phyloP scores from a whole-genome alignment of 106 monocot genomes.

The Allium sativum region DNA sequence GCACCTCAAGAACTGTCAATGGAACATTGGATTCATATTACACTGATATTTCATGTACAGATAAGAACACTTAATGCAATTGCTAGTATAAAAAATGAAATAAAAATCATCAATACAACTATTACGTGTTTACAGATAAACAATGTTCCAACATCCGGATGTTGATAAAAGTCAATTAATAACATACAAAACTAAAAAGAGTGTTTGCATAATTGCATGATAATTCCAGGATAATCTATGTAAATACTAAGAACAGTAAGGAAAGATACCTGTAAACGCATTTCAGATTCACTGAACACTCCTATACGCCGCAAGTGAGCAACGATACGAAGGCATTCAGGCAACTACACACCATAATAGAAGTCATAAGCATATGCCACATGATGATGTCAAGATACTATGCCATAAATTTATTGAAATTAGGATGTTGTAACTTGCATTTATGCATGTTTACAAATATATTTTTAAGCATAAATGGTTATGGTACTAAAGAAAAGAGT shows the following conservation, averaged over 20 bases:
- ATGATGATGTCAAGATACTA: background rate
- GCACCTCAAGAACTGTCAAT: conserved; percentile 84
- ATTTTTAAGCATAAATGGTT: no score
- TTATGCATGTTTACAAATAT: no score
- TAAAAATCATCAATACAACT: no score
- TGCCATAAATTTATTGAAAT: background rate
- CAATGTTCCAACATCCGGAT: no score
- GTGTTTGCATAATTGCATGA: background rate
- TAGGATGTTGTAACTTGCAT: no score
- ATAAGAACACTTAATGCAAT: no score
- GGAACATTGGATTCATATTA: background rate
- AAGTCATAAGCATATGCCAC: conserved; percentile 2
- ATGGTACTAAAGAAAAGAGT: no score
- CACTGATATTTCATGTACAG: no score
- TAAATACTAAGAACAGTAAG: background rate
- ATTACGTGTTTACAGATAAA: no score
- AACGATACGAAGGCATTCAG: conserved; percentile 91
- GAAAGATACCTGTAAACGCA: conserved; percentile 76
- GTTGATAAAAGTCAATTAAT: no score
- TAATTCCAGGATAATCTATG: background rate
- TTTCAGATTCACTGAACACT: conserved; percentile 83
- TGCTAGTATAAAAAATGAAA: no score
- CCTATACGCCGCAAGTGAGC: conserved; percentile 90
- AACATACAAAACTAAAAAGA: background rate
- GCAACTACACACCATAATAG: conserved; percentile 47